These are phyloP conservation scores for Onygenales sp. DNA, from an alignment of 2,329 filamentous ascomycete species.

Conservation along the genomic window DNA sequence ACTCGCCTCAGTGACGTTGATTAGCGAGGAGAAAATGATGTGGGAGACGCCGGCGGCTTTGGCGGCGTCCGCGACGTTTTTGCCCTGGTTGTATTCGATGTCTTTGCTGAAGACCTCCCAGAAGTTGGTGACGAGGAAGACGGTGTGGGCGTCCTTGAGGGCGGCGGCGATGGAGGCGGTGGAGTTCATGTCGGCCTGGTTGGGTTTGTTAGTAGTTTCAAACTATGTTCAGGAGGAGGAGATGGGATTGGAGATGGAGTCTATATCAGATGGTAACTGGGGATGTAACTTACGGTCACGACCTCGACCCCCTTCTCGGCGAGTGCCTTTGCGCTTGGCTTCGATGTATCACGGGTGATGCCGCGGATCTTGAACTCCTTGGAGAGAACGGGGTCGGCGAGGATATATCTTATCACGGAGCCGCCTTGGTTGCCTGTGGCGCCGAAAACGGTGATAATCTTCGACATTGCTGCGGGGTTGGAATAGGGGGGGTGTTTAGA, in stretches of 20 bases:
- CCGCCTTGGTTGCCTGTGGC: conserved; percentile 46
- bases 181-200: conserved; percentile 34
- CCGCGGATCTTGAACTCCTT: conserved; percentile 40
- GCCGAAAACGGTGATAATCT: conserved; percentile 38
- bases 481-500: not conserved
- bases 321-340: conserved; percentile 21
- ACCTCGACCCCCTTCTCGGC: conserved; percentile 23
- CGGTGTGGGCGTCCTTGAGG: conserved; percentile 36
- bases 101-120: conserved; percentile 32
- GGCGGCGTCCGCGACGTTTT: conserved; percentile 29
- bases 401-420: conserved; percentile 37
- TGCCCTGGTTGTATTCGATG: conserved; percentile 26
- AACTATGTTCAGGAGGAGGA: too few species aligned
- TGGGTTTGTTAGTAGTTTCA: conserved; percentile 21
- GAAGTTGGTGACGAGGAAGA: conserved; percentile 42
- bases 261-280: not conserved
- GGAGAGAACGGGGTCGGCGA: conserved; percentile 37
- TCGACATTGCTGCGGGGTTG: conserved; percentile 6
- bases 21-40: conserved; percentile 33
- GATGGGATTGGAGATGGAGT: too few species aligned
- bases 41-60: conserved; percentile 27
- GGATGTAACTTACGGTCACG: conserved; percentile 15
- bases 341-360: conserved; percentile 38
- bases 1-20: conserved; percentile 21
- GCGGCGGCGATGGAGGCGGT: conserved; percentile 31